These are phyloP conservation scores for Flammula alnicola DNA, from an alignment of 1,284 basidiomycete species.

Conservation along the genomic window DNA sequence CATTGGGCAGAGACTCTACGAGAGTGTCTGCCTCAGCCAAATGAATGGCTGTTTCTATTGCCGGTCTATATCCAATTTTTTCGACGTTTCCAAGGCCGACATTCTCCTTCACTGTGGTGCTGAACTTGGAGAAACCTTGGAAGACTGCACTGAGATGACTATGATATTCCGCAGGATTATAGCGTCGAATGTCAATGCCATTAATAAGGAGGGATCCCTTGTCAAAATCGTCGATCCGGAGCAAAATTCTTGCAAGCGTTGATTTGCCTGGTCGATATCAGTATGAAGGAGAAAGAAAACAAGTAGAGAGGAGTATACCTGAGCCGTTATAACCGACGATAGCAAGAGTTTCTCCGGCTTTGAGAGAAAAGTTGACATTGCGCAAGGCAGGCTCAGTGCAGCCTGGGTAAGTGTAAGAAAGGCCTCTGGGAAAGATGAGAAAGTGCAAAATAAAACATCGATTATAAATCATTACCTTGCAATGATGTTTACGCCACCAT, in stretches of 20 bases:
- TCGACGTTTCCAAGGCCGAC: slow-evolving; percentile 76
- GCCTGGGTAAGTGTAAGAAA: slow-evolving; percentile 81
- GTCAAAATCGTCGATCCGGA: slow-evolving; percentile 78
- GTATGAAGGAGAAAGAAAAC: slow-evolving; percentile 14
- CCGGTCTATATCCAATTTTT: slow-evolving; percentile 52
- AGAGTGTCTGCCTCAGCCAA: slow-evolving; percentile 70
- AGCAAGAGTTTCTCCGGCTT: slow-evolving; percentile 78
- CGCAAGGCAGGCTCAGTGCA: slow-evolving; percentile 64
- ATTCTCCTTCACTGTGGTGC: slow-evolving; percentile 74
- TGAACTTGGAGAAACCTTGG: slow-evolving; percentile 82
- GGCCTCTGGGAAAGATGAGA: slow-evolving; percentile 47
- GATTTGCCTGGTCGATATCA: slow-evolving; percentile 65
- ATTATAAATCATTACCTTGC: slow-evolving; percentile 52
- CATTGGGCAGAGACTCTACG: slow-evolving; percentile 65
- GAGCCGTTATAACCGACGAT: slow-evolving; percentile 85
- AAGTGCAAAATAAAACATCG: slow-evolving; percentile 20
- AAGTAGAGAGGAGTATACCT: slow-evolving; percentile 42
- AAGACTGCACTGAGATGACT: slow-evolving; percentile 76
- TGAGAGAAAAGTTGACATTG: slow-evolving; percentile 69
- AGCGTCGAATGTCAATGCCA: slow-evolving; percentile 63
- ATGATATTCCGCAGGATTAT: slow-evolving; percentile 72
- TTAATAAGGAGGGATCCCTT: slow-evolving; percentile 70
- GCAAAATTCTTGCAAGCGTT: slow-evolving; percentile 77
- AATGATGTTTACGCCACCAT: slow-evolving; percentile 69
- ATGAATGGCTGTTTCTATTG: slow-evolving; percentile 63